Percentiles rank a stretch among this genome's conserved stretches.
Evolutionary conservation across 1,139 yeast species (phyloP).

Genomic region (Magnusiomyces magnusii): DNA sequence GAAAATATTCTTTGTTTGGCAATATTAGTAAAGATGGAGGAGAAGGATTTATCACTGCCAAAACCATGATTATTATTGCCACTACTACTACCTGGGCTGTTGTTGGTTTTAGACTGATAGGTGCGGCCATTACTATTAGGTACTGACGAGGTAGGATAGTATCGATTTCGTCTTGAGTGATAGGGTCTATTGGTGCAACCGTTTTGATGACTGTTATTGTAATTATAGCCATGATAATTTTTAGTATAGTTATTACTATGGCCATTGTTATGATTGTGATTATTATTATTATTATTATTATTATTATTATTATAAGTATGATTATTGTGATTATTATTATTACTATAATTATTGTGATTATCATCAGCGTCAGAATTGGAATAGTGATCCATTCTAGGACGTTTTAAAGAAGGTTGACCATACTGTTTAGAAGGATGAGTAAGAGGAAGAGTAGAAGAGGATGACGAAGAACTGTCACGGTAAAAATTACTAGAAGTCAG

Average conservation of each 20-base stretch:
- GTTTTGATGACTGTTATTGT: background rate
- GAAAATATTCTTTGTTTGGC: background rate
- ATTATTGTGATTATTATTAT: background rate
- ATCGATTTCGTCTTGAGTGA: background rate
- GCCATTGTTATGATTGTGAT: background rate
- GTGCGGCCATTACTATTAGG: background rate
- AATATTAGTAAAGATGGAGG: background rate
- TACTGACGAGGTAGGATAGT: background rate
- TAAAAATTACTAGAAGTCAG: background rate
- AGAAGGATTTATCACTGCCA: background rate
- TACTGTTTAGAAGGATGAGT: background rate
- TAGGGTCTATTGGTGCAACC: background rate
- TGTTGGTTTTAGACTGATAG: background rate
- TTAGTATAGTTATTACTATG: background rate
- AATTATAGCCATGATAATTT: background rate
- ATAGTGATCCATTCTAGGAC: conserved; percentile 9
- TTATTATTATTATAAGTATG: background rate
- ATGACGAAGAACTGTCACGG: background rate
- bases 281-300: too few relatives aligned
- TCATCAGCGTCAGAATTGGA: background rate
- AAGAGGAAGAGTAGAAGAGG: background rate
- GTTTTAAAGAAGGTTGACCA: conserved; percentile 12
- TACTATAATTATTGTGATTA: background rate
- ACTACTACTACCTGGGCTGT: background rate
- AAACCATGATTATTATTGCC: background rate